Conservation (phyloP, 805 yeast genomes). For the Ogataea haglerorum region DNA sequence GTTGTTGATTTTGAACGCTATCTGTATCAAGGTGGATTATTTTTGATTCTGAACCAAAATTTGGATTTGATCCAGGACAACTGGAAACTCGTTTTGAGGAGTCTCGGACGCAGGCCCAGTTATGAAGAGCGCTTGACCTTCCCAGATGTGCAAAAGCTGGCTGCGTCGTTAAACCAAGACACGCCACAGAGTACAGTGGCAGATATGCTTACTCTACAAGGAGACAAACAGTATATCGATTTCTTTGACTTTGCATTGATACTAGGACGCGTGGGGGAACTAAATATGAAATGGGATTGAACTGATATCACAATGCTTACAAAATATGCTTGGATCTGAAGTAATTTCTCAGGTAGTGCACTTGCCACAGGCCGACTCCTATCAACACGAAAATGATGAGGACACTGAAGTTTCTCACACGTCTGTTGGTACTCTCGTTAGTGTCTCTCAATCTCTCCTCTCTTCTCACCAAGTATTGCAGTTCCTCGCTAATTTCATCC, state of each 20-base stretch:
- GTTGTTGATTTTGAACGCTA: conserved; percentile 48
- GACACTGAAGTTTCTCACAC: conserved; percentile 85
- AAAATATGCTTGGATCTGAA: conserved; percentile 84
- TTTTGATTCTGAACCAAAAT: conserved; percentile 36
- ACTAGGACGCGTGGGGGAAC: conserved; percentile 46
- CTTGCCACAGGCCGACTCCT: conserved; percentile 88
- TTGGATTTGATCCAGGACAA: conserved; percentile 33
- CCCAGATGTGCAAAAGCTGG: conserved; percentile 34
- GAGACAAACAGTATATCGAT: conserved; percentile 34
- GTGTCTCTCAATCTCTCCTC: conserved; percentile 95
- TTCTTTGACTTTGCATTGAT: conserved; percentile 47
- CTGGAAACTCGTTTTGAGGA: conserved; percentile 38
- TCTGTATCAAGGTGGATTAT: conserved; percentile 38
- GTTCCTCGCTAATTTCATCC: conserved; percentile 73
- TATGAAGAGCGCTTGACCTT: conserved; percentile 31
- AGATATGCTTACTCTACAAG: conserved; percentile 46
- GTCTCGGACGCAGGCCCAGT: conserved; percentile 19
- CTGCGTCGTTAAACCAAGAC: conserved; percentile 28
- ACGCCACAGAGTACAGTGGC: conserved; percentile 34
- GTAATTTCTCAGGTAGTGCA: conserved; percentile 85
- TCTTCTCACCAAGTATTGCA: conserved; percentile 79
- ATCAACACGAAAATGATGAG: conserved; percentile 65
- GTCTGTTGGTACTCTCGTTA: conserved; percentile 90
- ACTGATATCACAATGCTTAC: conserved; percentile 25
- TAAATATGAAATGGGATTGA: conserved; percentile 17